Conservation (phyloP, 441 rosid species). For the Rhodomyrtus psidioides region DNA sequence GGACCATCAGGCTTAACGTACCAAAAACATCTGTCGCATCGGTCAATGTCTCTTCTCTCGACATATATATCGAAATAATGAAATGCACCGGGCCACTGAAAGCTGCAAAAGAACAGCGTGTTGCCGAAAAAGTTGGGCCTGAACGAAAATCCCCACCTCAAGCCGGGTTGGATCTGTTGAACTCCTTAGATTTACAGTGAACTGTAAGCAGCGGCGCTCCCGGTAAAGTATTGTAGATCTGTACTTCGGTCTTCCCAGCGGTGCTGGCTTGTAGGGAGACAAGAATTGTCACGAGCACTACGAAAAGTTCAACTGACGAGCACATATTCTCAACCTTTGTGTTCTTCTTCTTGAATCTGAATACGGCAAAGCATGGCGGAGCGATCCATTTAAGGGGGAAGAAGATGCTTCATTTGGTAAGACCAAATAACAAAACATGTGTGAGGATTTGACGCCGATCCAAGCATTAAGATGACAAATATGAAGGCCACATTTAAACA, state of each 20-base stretch:
- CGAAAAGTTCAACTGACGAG: background rate
- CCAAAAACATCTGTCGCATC: background rate
- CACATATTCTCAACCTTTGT: background rate
- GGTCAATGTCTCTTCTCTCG: fast-evolving
- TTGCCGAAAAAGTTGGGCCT: background rate
- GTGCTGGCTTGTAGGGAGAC: background rate
- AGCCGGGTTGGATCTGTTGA: background rate
- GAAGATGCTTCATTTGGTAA: too few relatives aligned
- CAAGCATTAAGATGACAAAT: too few relatives aligned
- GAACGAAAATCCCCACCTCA: background rate
- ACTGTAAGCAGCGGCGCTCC: background rate
- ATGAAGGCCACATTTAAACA: too few relatives aligned
- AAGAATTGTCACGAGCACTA: background rate
- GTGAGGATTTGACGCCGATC: too few relatives aligned
- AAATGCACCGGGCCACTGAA: background rate
- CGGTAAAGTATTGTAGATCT: background rate
- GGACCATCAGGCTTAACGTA: background rate
- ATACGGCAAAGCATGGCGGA: too few relatives aligned
- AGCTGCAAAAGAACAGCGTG: background rate
- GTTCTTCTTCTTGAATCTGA: too few relatives aligned
- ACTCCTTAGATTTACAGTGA: background rate
- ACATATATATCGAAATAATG: background rate
- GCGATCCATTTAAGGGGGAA: too few relatives aligned
- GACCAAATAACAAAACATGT: too few relatives aligned
- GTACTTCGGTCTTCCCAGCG: fast-evolving